Evolutionary conservation across 495 filamentous ascomycete genomes (phyloP).

Genomic region (Xylaria telfairii): DNA sequence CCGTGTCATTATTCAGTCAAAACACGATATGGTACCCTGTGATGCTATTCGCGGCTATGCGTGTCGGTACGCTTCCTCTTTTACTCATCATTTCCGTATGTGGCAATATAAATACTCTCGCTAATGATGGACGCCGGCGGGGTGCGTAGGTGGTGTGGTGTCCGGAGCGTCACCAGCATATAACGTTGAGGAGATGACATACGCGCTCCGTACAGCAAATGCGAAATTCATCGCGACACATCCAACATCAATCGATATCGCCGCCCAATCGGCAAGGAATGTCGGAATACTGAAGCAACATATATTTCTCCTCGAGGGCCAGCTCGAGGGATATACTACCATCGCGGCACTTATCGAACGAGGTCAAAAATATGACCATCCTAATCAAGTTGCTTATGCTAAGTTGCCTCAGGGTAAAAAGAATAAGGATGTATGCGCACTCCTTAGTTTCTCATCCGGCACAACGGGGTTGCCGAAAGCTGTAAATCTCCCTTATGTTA

Average conservation of each 20-base stretch:
- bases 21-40: slow-evolving; percentile 69
- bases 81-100: not conserved
- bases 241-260: slow-evolving; percentile 55
- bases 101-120: not conserved
- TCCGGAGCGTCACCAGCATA: slow-evolving; percentile 66
- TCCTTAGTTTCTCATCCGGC: slow-evolving; percentile 62
- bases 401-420: slow-evolving; percentile 55
- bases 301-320: slow-evolving; percentile 63
- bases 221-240: slow-evolving; percentile 64
- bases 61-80: slow-evolving; percentile 36
- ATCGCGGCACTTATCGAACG: slow-evolving; percentile 56
- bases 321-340: slow-evolving; percentile 43
- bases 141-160: slow-evolving; percentile 51
- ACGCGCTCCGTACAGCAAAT: slow-evolving; percentile 59
- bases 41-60: slow-evolving; percentile 60
- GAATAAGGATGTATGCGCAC: slow-evolving; percentile 61
- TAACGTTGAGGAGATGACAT: slow-evolving; percentile 67
- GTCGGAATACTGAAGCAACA: slow-evolving; percentile 57
- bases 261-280: slow-evolving; percentile 56
- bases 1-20: slow-evolving; percentile 61
- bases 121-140: not conserved
- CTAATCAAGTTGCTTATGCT: slow-evolving; percentile 48
- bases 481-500: slow-evolving; percentile 34
- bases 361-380: slow-evolving; percentile 39
- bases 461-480: slow-evolving; percentile 60